Evolutionary conservation across 2,329 filamentous ascomycete species (phyloP).

Genomic region (Colletotrichum scovillei): DNA sequence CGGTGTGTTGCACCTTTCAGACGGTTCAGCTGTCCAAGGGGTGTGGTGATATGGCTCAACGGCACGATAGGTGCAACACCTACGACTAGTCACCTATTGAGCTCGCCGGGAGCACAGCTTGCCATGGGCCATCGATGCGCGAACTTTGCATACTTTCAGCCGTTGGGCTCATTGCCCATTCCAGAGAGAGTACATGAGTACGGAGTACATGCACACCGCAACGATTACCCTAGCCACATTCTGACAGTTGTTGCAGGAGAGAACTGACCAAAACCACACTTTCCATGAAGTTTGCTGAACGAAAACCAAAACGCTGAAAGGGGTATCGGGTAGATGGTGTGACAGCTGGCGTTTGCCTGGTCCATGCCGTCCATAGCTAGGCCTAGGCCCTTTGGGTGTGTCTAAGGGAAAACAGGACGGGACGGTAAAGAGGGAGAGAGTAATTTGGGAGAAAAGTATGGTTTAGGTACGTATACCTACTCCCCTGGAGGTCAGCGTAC

Average conservation of each 20-base stretch:
- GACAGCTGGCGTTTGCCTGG: neutral
- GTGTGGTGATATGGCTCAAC: neutral
- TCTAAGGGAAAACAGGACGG: neutral
- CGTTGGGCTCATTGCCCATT: too few species aligned
- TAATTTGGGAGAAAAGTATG: too few species aligned
- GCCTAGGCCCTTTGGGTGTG: neutral
- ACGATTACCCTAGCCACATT: neutral
- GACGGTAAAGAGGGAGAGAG: neutral
- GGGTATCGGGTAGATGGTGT: neutral
- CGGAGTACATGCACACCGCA: neutral
- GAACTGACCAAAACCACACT: neutral
- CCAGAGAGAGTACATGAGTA: too few species aligned
- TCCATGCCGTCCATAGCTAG: neutral
- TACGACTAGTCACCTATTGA: too few species aligned
- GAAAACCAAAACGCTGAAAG: neutral
- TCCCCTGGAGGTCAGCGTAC: neutral
- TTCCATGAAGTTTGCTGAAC: too few species aligned
- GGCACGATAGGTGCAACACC: neutral
- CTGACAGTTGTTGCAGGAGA: neutral
- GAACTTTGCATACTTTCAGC: neutral
- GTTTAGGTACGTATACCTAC: too few species aligned
- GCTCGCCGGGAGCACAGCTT: neutral
- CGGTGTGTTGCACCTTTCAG: neutral
- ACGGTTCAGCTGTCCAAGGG: neutral
- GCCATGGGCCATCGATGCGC: neutral